phyloP scores from a whole-genome alignment of 768 basidiomycete genomes.

The Tricholoma flavovirens region DNA sequence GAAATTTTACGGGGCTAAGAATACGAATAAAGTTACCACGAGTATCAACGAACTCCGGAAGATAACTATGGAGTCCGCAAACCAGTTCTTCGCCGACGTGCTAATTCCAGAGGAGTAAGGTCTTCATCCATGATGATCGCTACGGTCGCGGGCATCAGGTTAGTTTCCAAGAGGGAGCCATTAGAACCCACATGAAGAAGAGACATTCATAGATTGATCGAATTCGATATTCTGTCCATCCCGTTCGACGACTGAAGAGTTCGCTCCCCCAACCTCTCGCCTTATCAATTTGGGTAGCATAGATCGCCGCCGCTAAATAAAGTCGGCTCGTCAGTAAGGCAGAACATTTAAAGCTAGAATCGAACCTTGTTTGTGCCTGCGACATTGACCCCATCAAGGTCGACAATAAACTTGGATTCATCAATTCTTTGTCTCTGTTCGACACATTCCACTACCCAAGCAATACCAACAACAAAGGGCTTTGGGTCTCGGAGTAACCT shows the following conservation, averaged over 20 bases:
- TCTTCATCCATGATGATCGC: constrained; percentile 46
- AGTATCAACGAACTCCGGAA: background rate
- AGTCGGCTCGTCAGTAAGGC: constrained; percentile 1
- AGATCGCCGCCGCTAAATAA: constrained; percentile 60
- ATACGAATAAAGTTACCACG: background rate
- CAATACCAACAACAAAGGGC: constrained; percentile 76
- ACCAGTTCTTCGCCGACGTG: constrained; percentile 45
- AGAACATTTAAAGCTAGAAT: background rate
- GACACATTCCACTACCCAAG: constrained; percentile 85
- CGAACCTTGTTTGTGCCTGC: constrained; percentile 59
- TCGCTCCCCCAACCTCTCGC: constrained; percentile 20
- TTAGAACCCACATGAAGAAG: constrained; percentile 34
- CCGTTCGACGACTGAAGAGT: constrained; percentile 19
- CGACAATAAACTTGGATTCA: constrained; percentile 59
- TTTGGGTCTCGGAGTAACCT: constrained; percentile 63
- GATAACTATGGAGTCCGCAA: background rate
- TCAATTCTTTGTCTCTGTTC: constrained; percentile 61
- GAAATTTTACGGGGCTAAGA: background rate
- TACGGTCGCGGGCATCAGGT: constrained; percentile 17
- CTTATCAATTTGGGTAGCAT: constrained; percentile 61
- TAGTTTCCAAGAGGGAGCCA: background rate
- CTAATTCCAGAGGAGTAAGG: constrained; percentile 65
- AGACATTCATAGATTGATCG: constrained; percentile 40
- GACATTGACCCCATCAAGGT: constrained; percentile 54
- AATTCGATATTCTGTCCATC: constrained; percentile 23